A percentile compares a stretch with the other conserved stretches of the same genome.
Evolutionary conservation across 371 early-diverging fungal species (phyloP).

Genomic region (Mortierella sp.): DNA sequence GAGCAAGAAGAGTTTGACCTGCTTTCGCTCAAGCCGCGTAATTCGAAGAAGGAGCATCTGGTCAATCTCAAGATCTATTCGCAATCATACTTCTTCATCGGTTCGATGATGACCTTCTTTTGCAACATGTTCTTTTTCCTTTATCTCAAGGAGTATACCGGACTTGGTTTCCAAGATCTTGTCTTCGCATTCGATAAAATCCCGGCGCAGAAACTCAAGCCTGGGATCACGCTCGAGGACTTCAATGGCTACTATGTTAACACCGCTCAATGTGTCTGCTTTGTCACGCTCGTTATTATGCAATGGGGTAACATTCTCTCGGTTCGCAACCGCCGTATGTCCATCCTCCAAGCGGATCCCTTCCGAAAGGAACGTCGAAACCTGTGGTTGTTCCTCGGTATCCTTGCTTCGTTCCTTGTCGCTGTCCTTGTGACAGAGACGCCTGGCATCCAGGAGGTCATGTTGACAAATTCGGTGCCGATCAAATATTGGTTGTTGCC

Average conservation of each 20-base stretch:
- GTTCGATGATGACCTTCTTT: constrained; percentile 66
- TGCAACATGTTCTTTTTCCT: constrained; percentile 72
- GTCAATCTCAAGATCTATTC: constrained; percentile 63
- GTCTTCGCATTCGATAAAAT: constrained; percentile 66
- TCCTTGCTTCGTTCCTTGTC: constrained; percentile 58
- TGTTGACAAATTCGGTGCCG: constrained; percentile 76
- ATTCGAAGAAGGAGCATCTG: constrained; percentile 68
- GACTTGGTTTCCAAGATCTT: constrained; percentile 58
- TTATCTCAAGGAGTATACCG: constrained; percentile 63
- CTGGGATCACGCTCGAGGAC: constrained; percentile 59
- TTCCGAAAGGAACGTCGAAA: constrained; percentile 62
- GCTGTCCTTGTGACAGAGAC: constrained; percentile 71
- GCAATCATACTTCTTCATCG: constrained; percentile 76
- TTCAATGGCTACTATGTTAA: constrained; percentile 56
- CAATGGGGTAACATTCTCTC: constrained; percentile 72
- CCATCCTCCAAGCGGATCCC: constrained; percentile 70
- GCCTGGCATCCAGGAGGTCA: constrained; percentile 65
- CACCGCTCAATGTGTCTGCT: constrained; percentile 72
- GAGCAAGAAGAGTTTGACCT: constrained; percentile 74
- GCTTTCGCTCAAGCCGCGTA: constrained; percentile 69
- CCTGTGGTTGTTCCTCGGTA: constrained; percentile 61
- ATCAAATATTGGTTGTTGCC: constrained; percentile 79
- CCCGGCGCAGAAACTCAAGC: constrained; percentile 57
- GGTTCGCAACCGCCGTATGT: constrained; percentile 69
- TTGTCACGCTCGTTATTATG: constrained; percentile 71